Percentiles rank a stretch among this genome's conserved stretches.
These are phyloP conservation scores for Zarea fungicola DNA, from an alignment of 2,329 filamentous ascomycete genomes.

Conservation along the genomic window DNA sequence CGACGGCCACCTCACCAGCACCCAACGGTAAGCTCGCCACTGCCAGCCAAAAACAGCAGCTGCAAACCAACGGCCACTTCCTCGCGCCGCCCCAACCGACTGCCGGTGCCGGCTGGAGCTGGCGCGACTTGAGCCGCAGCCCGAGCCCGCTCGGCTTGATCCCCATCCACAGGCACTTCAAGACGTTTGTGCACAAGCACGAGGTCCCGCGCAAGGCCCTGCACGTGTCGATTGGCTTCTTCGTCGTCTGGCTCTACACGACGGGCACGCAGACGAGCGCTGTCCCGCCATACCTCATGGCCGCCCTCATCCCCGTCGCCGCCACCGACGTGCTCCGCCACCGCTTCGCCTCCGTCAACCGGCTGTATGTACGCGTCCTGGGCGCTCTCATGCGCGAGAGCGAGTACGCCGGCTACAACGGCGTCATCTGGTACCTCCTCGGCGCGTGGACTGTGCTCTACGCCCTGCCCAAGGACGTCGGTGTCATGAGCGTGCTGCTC, in stretches of 20 bases:
- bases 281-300: conserved; percentile 81
- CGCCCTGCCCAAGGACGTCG: conserved; percentile 90
- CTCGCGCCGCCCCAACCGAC: conserved; percentile 59
- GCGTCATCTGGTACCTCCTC: conserved; percentile 92
- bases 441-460: conserved; percentile 82
- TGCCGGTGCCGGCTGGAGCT: conserved; percentile 61
- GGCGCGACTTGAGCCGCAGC: conserved; percentile 84
- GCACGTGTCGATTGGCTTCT: conserved; percentile 94
- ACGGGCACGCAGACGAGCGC: conserved; percentile 68
- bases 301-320: conserved; percentile 76
- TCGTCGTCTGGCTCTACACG: conserved; percentile 81
- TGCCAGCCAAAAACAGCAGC: conserved; percentile 22
- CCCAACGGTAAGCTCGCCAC: conserved; percentile 19
- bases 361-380: conserved; percentile 75
- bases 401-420: conserved; percentile 91
- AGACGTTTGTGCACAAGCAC: conserved; percentile 89
- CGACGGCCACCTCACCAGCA: background rate
- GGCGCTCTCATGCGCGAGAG: conserved; percentile 96
- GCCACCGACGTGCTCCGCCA: conserved; percentile 79
- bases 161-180: conserved; percentile 88
- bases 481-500: conserved; percentile 80
- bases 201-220: conserved; percentile 91
- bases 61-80: conserved; percentile 57
- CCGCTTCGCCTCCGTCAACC: conserved; percentile 74
- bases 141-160: conserved; percentile 92